Conservation (phyloP, 139 green algal species). For the Yamagishiella unicocca region DNA sequence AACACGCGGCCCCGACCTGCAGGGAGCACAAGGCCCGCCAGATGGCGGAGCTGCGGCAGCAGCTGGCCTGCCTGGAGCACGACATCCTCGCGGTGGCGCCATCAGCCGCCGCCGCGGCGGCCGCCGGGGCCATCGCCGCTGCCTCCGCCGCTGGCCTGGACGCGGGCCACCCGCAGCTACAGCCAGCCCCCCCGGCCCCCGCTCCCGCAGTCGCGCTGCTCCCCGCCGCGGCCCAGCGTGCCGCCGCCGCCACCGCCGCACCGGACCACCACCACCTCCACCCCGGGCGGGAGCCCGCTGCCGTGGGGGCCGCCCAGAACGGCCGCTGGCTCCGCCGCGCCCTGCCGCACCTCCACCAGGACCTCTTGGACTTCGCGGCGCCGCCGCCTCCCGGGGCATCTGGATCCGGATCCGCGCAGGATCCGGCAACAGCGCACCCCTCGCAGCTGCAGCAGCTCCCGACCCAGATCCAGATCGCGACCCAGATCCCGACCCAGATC, state of each 20-base stretch:
- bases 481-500: background rate
- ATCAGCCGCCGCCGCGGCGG: background rate
- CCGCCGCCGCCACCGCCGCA: background rate
- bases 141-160: background rate
- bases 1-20: too few species aligned
- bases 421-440: background rate
- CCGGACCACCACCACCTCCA: background rate
- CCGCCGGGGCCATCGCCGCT: background rate
- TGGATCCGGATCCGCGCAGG: too few species aligned
- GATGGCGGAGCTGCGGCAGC: constrained; percentile 62
- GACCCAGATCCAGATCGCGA: background rate
- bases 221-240: background rate
- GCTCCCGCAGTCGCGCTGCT: background rate
- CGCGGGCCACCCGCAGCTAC: background rate
- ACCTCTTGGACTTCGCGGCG: too few species aligned
- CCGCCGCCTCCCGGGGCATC: too few species aligned
- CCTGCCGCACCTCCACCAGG: background rate
- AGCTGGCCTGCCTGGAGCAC: constrained; percentile 72
- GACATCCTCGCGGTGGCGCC: constrained; percentile 68
- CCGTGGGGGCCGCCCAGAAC: background rate
- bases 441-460: background rate
- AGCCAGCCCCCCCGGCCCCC: too few species aligned
- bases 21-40: constrained; percentile 48
- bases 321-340: constrained; percentile 11
- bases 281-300: background rate